Conservation (phyloP, 2,329 filamentous ascomycete species). For the Dactylellina cionopaga region DNA sequence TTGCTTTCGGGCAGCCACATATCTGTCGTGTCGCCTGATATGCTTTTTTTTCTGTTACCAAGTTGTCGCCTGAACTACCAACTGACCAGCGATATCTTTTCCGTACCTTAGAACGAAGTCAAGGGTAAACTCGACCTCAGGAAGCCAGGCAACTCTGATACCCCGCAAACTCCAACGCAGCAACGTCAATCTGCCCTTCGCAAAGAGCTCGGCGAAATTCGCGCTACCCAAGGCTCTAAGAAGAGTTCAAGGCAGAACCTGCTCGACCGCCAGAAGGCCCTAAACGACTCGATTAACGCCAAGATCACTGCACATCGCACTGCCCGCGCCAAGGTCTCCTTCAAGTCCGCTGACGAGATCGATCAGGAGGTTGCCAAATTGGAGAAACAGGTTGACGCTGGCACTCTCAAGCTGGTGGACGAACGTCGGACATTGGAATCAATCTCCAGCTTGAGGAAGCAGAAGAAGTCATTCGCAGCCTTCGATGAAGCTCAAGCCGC, state of each 20-base stretch:
- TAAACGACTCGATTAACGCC: constrained; percentile 87
- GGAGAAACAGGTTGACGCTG: constrained; percentile 85
- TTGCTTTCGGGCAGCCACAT: constrained; percentile 5
- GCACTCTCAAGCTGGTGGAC: constrained; percentile 93
- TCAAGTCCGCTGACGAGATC: constrained; percentile 87
- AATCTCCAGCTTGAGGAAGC: constrained; percentile 83
- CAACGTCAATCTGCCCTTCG: constrained; percentile 89
- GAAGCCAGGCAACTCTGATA: constrained; percentile 78
- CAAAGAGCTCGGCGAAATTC: constrained; percentile 82
- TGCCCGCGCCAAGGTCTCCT: constrained; percentile 80
- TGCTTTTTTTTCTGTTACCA: too few species aligned
- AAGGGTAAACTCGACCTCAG: constrained; percentile 88
- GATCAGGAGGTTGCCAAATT: constrained; percentile 82
- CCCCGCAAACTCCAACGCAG: constrained; percentile 72
- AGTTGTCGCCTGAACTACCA: not conserved
- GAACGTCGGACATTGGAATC: constrained; percentile 93
- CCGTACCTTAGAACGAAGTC: constrained; percentile 74
- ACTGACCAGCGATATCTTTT: not conserved
- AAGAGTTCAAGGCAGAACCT: constrained; percentile 82
- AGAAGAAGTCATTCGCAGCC: constrained; percentile 87
- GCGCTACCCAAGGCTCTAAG: constrained; percentile 84
- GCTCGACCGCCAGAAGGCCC: constrained; percentile 89
- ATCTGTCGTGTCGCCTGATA: too few species aligned
- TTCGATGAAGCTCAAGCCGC: constrained; percentile 87
- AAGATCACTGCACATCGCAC: constrained; percentile 87